phyloP scores from a whole-genome alignment of 305 asterid species.

The Fraxinus latifolia region DNA sequence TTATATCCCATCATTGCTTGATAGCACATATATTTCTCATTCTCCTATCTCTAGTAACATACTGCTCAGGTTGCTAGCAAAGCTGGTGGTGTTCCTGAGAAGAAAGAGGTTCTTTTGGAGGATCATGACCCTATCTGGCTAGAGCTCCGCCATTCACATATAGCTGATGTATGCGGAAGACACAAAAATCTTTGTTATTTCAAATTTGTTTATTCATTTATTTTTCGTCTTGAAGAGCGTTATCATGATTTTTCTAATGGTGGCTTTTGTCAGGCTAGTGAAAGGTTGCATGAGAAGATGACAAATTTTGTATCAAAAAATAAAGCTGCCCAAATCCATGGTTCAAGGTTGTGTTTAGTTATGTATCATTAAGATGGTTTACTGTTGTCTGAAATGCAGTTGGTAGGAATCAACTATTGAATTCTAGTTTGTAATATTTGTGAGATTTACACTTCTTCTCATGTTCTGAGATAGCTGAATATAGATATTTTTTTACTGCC shows the following conservation, averaged over 20 bases:
- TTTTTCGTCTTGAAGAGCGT: slow-evolving; percentile 8
- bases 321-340: slow-evolving; percentile 97
- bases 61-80: slow-evolving; percentile 77
- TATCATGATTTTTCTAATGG: slow-evolving; percentile 20
- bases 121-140: slow-evolving; percentile 99
- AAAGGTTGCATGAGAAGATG: slow-evolving; percentile 92
- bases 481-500: neutral
- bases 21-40: slow-evolving; percentile 15
- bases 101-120: slow-evolving; percentile 94
- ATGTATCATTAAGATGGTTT: slow-evolving; percentile 22
- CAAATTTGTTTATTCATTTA: slow-evolving; percentile 7
- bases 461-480: slow-evolving; percentile 15
- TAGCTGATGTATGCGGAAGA: slow-evolving; percentile 81
- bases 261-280: slow-evolving; percentile 75
- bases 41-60: slow-evolving; percentile 15
- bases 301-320: slow-evolving; percentile 85
- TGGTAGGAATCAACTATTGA: neutral
- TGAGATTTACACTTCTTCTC: slow-evolving; percentile 1
- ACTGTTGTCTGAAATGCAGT: slow-evolving; percentile 12
- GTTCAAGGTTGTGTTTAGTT: slow-evolving; percentile 67
- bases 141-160: slow-evolving; percentile 96
- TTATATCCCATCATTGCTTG: slow-evolving; percentile 12
- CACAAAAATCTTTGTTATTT: slow-evolving; percentile 8
- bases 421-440: neutral
- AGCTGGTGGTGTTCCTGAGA: slow-evolving; percentile 75